These are phyloP conservation scores for Globisporangium barbulae DNA, from an alignment of 352 stramenopile genomes.

Conservation along the genomic window DNA sequence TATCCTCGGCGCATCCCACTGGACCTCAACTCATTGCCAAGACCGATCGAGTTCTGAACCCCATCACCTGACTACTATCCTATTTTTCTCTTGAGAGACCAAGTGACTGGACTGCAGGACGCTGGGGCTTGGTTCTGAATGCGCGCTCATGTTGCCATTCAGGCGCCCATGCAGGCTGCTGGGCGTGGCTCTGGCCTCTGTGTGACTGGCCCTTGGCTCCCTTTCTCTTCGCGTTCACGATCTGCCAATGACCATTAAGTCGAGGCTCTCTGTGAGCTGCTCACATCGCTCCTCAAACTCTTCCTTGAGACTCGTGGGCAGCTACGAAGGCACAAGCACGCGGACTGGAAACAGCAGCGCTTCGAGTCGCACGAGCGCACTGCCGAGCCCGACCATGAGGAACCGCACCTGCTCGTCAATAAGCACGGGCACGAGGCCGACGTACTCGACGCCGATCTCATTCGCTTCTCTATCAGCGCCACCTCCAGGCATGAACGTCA, in stretches of 20 bases:
- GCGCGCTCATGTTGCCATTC: too few relatives aligned
- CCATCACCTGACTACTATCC: neutral
- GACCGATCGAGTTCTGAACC: neutral
- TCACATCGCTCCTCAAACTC: neutral
- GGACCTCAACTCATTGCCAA: neutral
- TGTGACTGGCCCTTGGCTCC: too few relatives aligned
- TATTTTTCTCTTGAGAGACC: neutral
- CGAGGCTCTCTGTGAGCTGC: neutral
- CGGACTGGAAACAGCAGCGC: constrained; percentile 2
- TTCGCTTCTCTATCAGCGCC: neutral
- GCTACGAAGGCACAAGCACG: neutral
- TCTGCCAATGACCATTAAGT: too few relatives aligned
- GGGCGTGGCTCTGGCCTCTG: too few relatives aligned
- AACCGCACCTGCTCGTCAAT: neutral
- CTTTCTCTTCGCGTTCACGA: too few relatives aligned
- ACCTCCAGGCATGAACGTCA: constrained; percentile 4
- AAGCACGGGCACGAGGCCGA: neutral
- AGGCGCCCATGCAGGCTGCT: too few relatives aligned
- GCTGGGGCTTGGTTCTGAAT: too few relatives aligned
- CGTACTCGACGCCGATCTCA: constrained; percentile 6
- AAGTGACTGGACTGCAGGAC: neutral
- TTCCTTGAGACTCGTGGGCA: too few relatives aligned
- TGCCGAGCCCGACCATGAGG: constrained; percentile 2
- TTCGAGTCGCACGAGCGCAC: constrained; percentile 1
- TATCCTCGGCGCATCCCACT: neutral